Conservation (phyloP, 108 stramenopile species). For the Schizochytrium sp. region DNA sequence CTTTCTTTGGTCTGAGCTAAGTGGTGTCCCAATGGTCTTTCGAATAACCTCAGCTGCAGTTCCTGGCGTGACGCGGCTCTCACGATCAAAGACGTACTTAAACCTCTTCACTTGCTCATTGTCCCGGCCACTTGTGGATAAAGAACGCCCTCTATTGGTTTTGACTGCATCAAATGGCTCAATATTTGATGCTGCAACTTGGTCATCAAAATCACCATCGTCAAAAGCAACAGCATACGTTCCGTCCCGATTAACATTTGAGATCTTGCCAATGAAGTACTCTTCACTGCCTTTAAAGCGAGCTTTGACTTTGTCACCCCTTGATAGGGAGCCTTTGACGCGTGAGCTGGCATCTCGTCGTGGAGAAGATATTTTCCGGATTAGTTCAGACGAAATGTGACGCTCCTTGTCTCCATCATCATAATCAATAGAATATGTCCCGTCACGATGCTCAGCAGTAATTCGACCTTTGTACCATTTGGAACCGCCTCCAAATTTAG, state of each 20-base stretch:
- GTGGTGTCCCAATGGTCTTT: not conserved
- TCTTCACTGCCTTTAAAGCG: too few species aligned
- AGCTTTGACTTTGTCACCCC: not conserved
- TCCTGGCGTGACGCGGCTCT: not conserved
- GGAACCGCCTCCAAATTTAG: constrained; percentile 10
- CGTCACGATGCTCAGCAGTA: not conserved
- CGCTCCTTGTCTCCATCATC: constrained; percentile 24
- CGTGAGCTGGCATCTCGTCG: not conserved
- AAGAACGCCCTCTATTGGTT: not conserved
- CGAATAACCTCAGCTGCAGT: not conserved
- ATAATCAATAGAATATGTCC: constrained; percentile 8
- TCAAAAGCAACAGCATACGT: not conserved
- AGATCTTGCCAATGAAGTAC: too few species aligned
- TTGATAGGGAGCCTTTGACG: not conserved
- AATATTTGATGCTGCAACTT: not conserved
- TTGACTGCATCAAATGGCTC: not conserved
- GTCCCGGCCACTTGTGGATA: not conserved
- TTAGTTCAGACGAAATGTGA: not conserved
- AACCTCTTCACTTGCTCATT: constrained; percentile 15
- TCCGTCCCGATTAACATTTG: too few species aligned
- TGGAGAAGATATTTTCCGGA: not conserved
- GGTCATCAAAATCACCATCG: constrained; percentile 20
- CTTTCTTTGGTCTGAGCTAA: constrained; percentile 20
- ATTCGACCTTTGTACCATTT: not conserved
- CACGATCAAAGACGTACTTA: constrained; percentile 30